These are phyloP conservation scores for Colletotrichum liriopes DNA, from an alignment of 2,329 filamentous ascomycete species.

Conservation along the genomic window DNA sequence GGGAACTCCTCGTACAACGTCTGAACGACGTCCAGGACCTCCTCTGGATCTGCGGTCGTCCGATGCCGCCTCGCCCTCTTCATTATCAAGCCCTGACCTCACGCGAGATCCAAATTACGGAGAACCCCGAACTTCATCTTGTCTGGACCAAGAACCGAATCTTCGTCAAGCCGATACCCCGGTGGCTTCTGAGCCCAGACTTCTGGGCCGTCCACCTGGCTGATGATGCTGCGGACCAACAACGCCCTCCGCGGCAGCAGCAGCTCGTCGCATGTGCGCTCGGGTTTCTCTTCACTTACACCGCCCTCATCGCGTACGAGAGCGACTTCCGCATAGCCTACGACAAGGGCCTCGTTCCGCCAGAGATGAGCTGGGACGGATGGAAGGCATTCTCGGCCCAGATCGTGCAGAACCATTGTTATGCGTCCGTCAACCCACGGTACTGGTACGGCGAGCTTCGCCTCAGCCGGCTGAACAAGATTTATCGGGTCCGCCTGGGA, in stretches of 20 bases:
- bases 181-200: conserved; percentile 54
- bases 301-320: conserved; percentile 54
- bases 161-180: conserved; percentile 59
- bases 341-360: conserved; percentile 53
- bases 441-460: conserved; percentile 60
- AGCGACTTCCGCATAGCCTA: conserved; percentile 57
- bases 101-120: conserved; percentile 53
- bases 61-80: conserved; percentile 47
- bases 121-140: conserved; percentile 57
- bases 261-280: conserved; percentile 51
- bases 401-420: conserved; percentile 47
- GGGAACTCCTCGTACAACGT: conserved; percentile 51
- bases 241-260: conserved; percentile 28
- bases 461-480: conserved; percentile 57
- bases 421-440: conserved; percentile 51
- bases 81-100: conserved; percentile 47
- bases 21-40: conserved; percentile 47
- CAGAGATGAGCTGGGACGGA: conserved; percentile 52
- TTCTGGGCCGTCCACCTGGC: conserved; percentile 54
- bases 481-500: conserved; percentile 53
- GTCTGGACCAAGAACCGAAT: conserved; percentile 57
- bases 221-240: conserved; percentile 5
- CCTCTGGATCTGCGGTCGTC: conserved; percentile 49
- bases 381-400: conserved; percentile 54
- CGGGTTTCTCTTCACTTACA: conserved; percentile 58